Percentiles rank a stretch among this genome's conserved stretches.
These are phyloP conservation scores for Lactifluus rugatus DNA, from an alignment of 768 basidiomycete species.

Conservation along the genomic window DNA sequence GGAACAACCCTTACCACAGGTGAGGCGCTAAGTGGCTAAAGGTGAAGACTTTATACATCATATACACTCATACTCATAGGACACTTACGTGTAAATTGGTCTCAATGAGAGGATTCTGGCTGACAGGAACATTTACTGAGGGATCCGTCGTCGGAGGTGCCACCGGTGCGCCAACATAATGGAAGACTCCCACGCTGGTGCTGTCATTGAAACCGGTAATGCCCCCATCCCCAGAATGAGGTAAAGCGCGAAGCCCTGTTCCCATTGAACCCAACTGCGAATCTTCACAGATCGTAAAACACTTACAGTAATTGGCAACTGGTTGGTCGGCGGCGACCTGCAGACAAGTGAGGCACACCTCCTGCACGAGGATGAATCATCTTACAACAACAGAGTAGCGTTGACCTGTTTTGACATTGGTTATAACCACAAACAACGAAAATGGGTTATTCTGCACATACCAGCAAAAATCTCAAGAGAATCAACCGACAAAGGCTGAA, in stretches of 20 bases:
- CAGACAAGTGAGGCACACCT: no score
- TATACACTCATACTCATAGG: no score
- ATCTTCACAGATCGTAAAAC: background rate
- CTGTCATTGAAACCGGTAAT: no score
- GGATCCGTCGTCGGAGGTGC: constrained; percentile 8
- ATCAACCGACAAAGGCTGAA: no score
- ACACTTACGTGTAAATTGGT: no score
- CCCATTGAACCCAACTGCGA: constrained; percentile 9
- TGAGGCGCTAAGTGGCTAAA: background rate
- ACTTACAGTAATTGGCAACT: constrained; percentile 40
- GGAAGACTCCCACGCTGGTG: constrained; percentile 15
- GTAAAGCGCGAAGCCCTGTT: constrained; percentile 14
- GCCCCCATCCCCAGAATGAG: background rate
- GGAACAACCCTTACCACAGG: background rate
- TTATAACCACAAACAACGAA: no score
- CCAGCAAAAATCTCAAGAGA: no score
- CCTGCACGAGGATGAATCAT: no score
- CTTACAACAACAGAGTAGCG: no score
- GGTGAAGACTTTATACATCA: background rate
- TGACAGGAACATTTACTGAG: background rate
- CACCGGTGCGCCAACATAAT: constrained; percentile 12
- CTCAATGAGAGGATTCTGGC: constrained; percentile 6
- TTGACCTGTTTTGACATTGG: no score
- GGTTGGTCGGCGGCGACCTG: no score
- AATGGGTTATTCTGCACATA: no score